A percentile compares a stretch with the other conserved stretches of the same genome.
phyloP scores from a whole-genome alignment of 2,329 filamentous ascomycete species.

The Pyrenophora seminiperda region DNA sequence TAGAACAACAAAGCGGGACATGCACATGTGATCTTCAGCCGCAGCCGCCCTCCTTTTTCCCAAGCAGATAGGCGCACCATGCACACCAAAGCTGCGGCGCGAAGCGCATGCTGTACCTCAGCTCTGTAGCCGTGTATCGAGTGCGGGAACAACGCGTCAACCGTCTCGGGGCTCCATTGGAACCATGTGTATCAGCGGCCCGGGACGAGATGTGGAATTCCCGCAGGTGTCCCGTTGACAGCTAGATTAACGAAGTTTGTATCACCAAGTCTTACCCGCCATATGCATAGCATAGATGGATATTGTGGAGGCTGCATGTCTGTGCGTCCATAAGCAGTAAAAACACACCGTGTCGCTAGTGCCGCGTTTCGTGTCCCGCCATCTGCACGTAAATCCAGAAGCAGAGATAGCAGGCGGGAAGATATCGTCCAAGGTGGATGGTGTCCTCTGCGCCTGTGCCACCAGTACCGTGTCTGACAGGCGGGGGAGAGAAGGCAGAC shows the following conservation, averaged over 20 bases:
- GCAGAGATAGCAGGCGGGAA: conserved; percentile 26
- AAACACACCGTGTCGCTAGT: conserved; percentile 11
- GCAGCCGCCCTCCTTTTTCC: conserved; percentile 23
- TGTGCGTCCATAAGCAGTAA: conserved; percentile 24
- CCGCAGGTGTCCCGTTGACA: conserved; percentile 29
- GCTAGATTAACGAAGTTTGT: conserved; percentile 45
- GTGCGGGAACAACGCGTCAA: conserved; percentile 19
- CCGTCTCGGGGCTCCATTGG: conserved; percentile 20
- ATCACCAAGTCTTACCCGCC: conserved; percentile 26
- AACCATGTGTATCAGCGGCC: conserved; percentile 40
- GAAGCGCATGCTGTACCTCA: conserved; percentile 13
- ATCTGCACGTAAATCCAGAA: conserved; percentile 31
- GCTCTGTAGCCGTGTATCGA: conserved; percentile 15
- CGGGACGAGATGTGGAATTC: conserved; percentile 42
- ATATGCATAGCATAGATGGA: conserved; percentile 33
- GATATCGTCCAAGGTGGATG: conserved; percentile 25
- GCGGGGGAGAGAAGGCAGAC: conserved; percentile 17
- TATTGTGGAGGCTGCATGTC: conserved; percentile 23
- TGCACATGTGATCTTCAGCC: conserved; percentile 25
- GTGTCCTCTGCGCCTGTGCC: conserved; percentile 29
- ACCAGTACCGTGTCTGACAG: conserved; percentile 16
- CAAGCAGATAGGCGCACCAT: conserved; percentile 29
- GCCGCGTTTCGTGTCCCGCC: conserved; percentile 25
- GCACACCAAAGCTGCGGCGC: conserved; percentile 15
- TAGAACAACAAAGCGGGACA: conserved; percentile 17